Evolutionary conservation across 2,329 filamentous ascomycete genomes (phyloP).

Genomic region (Fusarium coicis): DNA sequence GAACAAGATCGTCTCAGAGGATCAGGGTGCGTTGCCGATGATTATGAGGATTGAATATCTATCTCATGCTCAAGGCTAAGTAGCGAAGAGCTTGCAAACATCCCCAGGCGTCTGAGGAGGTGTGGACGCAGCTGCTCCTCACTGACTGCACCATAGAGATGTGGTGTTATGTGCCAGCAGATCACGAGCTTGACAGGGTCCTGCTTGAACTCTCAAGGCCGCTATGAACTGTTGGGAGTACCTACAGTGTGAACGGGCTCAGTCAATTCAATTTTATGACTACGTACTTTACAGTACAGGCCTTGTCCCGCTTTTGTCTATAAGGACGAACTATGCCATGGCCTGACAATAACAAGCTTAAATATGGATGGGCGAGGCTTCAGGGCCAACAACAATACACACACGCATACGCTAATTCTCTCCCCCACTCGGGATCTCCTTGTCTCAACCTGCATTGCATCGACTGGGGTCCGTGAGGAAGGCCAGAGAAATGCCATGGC

Average conservation of each 20-base stretch:
- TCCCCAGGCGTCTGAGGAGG: not conserved
- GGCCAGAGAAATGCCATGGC: not conserved
- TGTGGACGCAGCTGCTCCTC: not conserved
- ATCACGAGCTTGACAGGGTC: not conserved
- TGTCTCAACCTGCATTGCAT: not conserved
- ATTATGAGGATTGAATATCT: not conserved
- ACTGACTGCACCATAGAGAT: not conserved
- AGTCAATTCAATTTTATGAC: not conserved
- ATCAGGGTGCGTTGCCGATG: not conserved
- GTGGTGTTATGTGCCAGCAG: not conserved
- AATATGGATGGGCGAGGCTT: constrained; percentile 9
- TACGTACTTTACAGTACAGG: not conserved
- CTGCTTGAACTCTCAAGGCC: not conserved
- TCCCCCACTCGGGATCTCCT: not conserved
- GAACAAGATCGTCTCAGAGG: constrained; percentile 1
- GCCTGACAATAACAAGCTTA: constrained; percentile 10
- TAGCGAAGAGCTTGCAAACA: not conserved
- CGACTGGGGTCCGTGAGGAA: not conserved
- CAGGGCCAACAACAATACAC: not conserved
- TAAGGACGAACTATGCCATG: not conserved
- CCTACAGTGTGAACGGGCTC: not conserved
- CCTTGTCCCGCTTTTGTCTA: not conserved
- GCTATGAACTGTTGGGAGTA: not conserved
- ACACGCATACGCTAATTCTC: not conserved
- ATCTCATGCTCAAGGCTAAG: not conserved